Base-by-base conservation (phyloP, 2,329 filamentous ascomycete genomes). In the Penicillium sp. region DNA sequence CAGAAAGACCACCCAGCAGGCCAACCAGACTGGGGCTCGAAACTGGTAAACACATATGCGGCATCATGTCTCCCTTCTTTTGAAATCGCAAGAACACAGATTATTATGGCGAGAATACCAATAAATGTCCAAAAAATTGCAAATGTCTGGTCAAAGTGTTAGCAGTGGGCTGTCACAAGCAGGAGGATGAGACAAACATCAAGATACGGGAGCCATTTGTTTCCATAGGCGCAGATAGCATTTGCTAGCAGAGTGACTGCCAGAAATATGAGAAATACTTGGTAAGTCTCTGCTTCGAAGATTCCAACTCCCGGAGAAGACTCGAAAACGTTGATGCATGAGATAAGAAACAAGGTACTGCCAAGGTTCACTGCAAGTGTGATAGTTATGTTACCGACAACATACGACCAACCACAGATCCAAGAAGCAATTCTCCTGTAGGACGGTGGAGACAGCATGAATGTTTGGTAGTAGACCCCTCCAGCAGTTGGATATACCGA, bases 361-460 rank as follows among this genome's bases (percentile, higher is more conserved):
- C 87, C 88, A 63, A 92, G 88, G 68, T 89, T 89, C 1, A 87
- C 87, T 14, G 88, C 85, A 0, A 89, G 75, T 0, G 85, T 88
- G 45, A 88, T 92, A 57, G 87, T 90, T 69, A 90, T 88, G 75
- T 91, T 91, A 58, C 88, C 89, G 51, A 90, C 85, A 24, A 89
- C 81, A 68, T 88, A 90, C 18, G 87, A 70, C 86, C 87, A 89
- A 5, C 86, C 86, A 4, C 85, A 86, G 27, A 88, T 81, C 81
- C 84, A 89, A 9, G 80, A 83, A 8, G 85, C 81, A 40, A 88
- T 78, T 2, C 85, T 84, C 9, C 85, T 84, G 72, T 82, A 88
- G 67, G 85, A 77, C 29, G 78, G 79, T 0, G 84, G 85, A 1
- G 81, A 79, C 21, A 89, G 76, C 79, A 88, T 85, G 3, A 85